These are phyloP conservation scores for Saturnispora besseyi DNA, from an alignment of 805 yeast genomes.

Conservation along the genomic window DNA sequence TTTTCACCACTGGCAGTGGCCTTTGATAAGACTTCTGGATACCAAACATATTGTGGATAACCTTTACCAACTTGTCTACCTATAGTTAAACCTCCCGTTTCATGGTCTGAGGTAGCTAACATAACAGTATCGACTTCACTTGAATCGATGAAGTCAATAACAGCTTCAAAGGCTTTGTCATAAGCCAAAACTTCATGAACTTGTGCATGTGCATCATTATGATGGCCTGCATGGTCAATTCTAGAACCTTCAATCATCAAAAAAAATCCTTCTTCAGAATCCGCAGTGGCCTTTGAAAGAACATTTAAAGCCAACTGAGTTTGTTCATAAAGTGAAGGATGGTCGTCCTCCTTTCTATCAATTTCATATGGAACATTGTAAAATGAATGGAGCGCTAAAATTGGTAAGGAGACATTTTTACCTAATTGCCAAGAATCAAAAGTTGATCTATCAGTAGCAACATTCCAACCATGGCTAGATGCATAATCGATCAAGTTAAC, in stretches of 20 bases:
- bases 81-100: constrained; percentile 89
- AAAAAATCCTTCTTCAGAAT: constrained; percentile 79
- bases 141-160: constrained; percentile 55
- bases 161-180: constrained; percentile 73
- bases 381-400: constrained; percentile 67
- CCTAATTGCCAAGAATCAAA: constrained; percentile 55
- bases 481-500: constrained; percentile 64
- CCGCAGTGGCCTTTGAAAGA: constrained; percentile 53
- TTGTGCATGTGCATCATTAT: constrained; percentile 90
- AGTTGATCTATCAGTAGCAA: constrained; percentile 47
- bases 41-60: constrained; percentile 87
- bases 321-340: constrained; percentile 77
- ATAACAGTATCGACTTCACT: constrained; percentile 70
- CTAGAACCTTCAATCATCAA: constrained; percentile 84
- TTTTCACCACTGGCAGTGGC: constrained; percentile 75
- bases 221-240: constrained; percentile 93
- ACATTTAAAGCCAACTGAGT: constrained; percentile 66
- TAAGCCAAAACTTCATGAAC: constrained; percentile 85
- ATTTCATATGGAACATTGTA: constrained; percentile 77
- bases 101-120: constrained; percentile 86
- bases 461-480: constrained; percentile 48
- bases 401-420: constrained; percentile 59
- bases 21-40: constrained; percentile 63
- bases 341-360: constrained; percentile 51
- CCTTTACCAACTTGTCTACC: constrained; percentile 61